A percentile compares a stretch with the other conserved stretches of the same genome.
Evolutionary conservation across 192 early-diverging fungal species (phyloP).

Genomic region (Rhizoclosmatium sp.): DNA sequence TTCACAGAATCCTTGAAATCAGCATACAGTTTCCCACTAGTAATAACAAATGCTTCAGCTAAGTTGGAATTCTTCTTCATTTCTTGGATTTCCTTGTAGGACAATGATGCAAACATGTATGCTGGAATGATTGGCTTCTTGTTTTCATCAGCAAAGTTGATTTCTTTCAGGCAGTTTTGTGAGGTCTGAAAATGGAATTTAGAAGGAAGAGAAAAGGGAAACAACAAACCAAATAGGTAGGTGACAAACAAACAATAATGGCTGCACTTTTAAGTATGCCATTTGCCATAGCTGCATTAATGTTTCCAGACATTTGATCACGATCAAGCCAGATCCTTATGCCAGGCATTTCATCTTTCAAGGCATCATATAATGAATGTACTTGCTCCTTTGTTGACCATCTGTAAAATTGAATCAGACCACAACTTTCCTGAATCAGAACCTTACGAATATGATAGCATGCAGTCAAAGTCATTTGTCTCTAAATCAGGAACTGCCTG

Average conservation of each 20-base stretch:
- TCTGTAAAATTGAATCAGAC: too few relatives aligned
- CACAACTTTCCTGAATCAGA: too few relatives aligned
- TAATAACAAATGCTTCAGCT: conserved; percentile 17
- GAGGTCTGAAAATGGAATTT: neutral
- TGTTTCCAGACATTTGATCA: conserved; percentile 18
- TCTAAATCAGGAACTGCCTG: too few relatives aligned
- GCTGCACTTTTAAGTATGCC: conserved; percentile 15
- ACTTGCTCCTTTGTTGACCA: neutral
- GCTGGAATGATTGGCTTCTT: conserved; percentile 22
- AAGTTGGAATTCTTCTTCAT: too few relatives aligned
- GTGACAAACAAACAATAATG: conserved; percentile 30
- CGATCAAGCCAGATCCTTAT: conserved; percentile 27
- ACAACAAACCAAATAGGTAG: neutral
- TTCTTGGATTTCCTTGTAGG: neutral
- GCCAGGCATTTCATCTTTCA: neutral
- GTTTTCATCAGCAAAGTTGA: conserved; percentile 26
- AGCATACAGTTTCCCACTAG: conserved; percentile 15
- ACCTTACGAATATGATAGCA: too few relatives aligned
- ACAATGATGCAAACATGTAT: conserved; percentile 6
- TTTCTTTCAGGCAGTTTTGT: conserved; percentile 15
- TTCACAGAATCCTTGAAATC: conserved; percentile 18
- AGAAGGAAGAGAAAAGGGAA: too few relatives aligned
- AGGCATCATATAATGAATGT: neutral
- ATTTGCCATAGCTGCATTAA: conserved; percentile 14
- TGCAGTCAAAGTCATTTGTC: too few relatives aligned